These are phyloP conservation scores for Lactarius evosmus DNA, from an alignment of 768 basidiomycete genomes.

Conservation along the genomic window DNA sequence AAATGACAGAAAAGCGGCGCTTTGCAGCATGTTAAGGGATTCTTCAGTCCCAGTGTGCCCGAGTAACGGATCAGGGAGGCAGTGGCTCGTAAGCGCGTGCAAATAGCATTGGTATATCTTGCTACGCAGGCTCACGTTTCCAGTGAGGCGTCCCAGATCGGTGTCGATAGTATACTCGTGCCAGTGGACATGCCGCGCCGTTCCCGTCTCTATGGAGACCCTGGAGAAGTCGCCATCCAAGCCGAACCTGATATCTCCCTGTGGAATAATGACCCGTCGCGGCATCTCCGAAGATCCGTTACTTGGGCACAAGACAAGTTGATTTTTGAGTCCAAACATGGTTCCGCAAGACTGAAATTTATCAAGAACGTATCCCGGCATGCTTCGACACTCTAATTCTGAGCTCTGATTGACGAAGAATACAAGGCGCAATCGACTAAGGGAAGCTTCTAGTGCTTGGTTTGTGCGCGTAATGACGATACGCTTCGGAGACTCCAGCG, in stretches of 20 bases:
- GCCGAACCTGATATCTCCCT: background rate
- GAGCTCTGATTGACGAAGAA: slow-evolving; percentile 37
- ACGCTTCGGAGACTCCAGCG: slow-evolving; percentile 1
- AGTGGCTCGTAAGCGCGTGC: slow-evolving; percentile 46
- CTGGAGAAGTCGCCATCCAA: background rate
- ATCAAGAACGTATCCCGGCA: slow-evolving; percentile 44
- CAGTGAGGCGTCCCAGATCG: slow-evolving; percentile 33
- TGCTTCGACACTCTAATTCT: slow-evolving; percentile 40
- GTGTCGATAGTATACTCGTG: slow-evolving; percentile 35
- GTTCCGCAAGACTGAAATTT: slow-evolving; percentile 41
- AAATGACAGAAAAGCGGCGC: slow-evolving; percentile 42
- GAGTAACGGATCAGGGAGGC: slow-evolving; percentile 45
- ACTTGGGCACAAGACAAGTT: slow-evolving; percentile 26
- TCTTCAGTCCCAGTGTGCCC: slow-evolving; percentile 44
- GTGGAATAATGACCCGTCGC: slow-evolving; percentile 14
- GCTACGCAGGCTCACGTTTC: slow-evolving; percentile 33
- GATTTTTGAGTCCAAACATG: slow-evolving; percentile 42
- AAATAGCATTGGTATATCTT: slow-evolving; percentile 42
- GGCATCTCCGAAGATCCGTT: background rate
- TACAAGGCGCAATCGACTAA: slow-evolving; percentile 42
- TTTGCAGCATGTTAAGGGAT: slow-evolving; percentile 41
- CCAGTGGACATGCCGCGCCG: slow-evolving; percentile 20
- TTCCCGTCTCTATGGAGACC: background rate
- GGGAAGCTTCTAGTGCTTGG: slow-evolving; percentile 9
- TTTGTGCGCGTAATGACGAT: background rate